Base-by-base conservation (phyloP, 495 filamentous ascomycete genomes). In the Staphylotrichum tortipilum region DNA sequence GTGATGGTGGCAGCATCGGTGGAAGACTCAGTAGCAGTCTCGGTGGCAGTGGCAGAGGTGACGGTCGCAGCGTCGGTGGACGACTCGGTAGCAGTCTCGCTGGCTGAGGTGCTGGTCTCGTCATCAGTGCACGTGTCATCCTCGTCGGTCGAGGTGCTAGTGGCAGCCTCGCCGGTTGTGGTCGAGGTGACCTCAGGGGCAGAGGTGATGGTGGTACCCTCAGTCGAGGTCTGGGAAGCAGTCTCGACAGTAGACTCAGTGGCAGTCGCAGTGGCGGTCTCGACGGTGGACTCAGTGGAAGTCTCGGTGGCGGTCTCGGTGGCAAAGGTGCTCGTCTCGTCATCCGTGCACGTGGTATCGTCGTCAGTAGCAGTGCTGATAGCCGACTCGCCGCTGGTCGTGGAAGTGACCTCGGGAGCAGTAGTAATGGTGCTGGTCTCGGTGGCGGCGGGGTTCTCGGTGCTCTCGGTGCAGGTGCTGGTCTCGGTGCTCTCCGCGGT, bases 341-440 rank as follows among this genome's bases (percentile, higher is more conserved):
- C 47, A 43, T 33, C 44, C 12, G 17, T n/a, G 33, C 33, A 47
- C 0, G 21, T 12, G 22, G 44, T 23, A 18, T 36, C 36, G 15
- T 47, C 47, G 18, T 50, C 45, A 14, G 50, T 47, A 1, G 43
- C 34, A 3, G 53, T 51, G 30, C 23, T 35, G 15, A n/a, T 43
- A 21, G 47, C 31, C 10, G 34, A 15, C n/a, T 50, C 44, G 14
- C 17, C 34, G 45, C 7, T 35, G 1, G 44, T 41, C 1, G 53
- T 29, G 8, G 34, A 34, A n/a, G 43, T 46, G 30, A 5, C n/a
- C 3, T n/a, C 30, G 12, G 21, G 36, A 29, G 23, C 15, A 3
- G 42, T 29, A 8, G 37, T 41, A 12, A 35, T 36, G 21, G 40
- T 33, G 33, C 49, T 11, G n/a, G 34, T 35, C 29, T 48, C 52